A percentile compares a stretch with the other conserved stretches of the same genome.
These are phyloP conservation scores for Hyaloscypha bicolor DNA, from an alignment of 495 filamentous ascomycete genomes.

Conservation along the genomic window DNA sequence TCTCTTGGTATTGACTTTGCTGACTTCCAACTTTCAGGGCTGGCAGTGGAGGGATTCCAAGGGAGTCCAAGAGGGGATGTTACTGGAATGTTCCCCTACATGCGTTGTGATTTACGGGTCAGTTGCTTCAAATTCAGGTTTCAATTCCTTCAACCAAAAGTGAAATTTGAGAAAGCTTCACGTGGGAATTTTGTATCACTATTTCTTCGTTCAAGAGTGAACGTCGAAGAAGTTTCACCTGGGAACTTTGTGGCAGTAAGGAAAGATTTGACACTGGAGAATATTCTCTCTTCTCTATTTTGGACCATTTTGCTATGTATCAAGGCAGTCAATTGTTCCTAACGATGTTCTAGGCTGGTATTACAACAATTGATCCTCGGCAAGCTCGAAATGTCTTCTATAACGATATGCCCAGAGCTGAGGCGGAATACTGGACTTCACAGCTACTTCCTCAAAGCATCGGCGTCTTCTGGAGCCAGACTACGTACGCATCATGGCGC, in stretches of 20 bases:
- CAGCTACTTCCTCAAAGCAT: conserved; percentile 36
- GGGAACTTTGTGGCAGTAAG: too few relatives aligned
- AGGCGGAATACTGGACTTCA: conserved; percentile 36
- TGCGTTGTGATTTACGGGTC: conserved; percentile 42
- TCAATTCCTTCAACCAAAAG: not conserved
- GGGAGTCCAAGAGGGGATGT: conserved; percentile 32
- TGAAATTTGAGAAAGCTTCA: not conserved
- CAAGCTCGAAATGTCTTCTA: conserved; percentile 31
- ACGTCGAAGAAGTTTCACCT: too few relatives aligned
- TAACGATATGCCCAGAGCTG: conserved; percentile 32
- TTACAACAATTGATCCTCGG: conserved; percentile 29
- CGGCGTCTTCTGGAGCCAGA: conserved; percentile 35
- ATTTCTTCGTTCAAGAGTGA: not conserved
- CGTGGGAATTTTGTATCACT: too few relatives aligned
- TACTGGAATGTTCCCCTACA: conserved; percentile 37
- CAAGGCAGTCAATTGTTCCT: conserved; percentile 13
- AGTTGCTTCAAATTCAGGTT: conserved; percentile 10
- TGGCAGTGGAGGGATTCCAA: conserved; percentile 36
- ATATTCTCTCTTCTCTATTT: too few relatives aligned
- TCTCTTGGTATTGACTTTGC: not conserved
- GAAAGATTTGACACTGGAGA: too few relatives aligned
- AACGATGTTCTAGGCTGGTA: conserved; percentile 25
- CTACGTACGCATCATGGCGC: conserved; percentile 37
- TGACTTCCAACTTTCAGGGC: conserved; percentile 5
- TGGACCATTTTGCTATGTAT: not conserved